Evolutionary conservation across 2,329 filamentous ascomycete genomes (phyloP).

Genomic region (Diaporthe capsici): DNA sequence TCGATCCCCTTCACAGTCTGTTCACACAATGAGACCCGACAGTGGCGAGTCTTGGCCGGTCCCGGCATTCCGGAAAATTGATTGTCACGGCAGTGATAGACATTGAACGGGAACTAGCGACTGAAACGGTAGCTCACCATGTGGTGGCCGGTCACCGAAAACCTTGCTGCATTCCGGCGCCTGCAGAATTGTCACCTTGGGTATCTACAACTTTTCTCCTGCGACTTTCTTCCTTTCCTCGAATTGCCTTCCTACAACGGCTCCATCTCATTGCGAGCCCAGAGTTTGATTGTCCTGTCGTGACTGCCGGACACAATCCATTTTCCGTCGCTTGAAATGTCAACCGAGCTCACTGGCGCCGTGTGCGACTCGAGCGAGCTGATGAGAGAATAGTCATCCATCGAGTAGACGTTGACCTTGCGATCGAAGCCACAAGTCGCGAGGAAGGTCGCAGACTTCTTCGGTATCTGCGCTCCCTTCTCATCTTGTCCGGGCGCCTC

Average conservation of each 20-base stretch:
- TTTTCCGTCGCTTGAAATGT: conserved; percentile 85
- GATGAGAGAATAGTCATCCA: conserved; percentile 93
- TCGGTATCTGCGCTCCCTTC: conserved; percentile 77
- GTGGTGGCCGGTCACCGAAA: conserved; percentile 12
- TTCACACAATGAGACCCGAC: not conserved
- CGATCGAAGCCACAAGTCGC: conserved; percentile 93
- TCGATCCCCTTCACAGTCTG: not conserved
- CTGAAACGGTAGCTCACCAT: conserved; percentile 4
- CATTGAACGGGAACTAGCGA: not conserved
- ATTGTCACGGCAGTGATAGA: not conserved
- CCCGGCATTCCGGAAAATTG: not conserved
- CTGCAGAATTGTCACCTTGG: conserved; percentile 26
- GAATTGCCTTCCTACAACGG: conserved; percentile 17
- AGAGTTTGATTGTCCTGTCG: conserved; percentile 95
- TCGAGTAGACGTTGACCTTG: conserved; percentile 95
- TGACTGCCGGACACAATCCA: conserved; percentile 97
- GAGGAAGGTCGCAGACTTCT: conserved; percentile 92
- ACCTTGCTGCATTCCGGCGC: not conserved
- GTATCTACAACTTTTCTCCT: conserved; percentile 33
- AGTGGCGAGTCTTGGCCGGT: not conserved
- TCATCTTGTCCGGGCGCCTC: conserved; percentile 72
- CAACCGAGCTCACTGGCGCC: conserved; percentile 90
- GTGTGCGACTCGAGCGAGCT: conserved; percentile 92
- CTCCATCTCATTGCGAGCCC: conserved; percentile 82
- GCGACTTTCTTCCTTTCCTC: not conserved